These are phyloP conservation scores for Tympanopsis confertula DNA, from an alignment of 2,329 filamentous ascomycete genomes.

Conservation along the genomic window DNA sequence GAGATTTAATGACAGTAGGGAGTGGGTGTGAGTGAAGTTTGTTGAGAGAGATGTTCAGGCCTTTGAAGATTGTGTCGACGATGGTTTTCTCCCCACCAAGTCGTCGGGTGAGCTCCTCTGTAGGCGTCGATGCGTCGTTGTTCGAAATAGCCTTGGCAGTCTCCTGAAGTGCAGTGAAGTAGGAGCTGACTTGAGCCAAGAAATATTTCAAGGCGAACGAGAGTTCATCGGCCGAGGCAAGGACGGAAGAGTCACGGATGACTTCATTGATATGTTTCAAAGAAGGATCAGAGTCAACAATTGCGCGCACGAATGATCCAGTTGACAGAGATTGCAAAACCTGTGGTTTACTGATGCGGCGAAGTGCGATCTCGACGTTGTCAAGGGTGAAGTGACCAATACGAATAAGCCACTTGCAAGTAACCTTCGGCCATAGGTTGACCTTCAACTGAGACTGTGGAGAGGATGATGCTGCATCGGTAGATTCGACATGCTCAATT, in stretches of 20 bases:
- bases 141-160: not conserved
- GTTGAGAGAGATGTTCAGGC: conserved; percentile 21
- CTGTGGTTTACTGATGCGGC: conserved; percentile 16
- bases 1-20: conserved; percentile 14
- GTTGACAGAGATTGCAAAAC: conserved; percentile 21
- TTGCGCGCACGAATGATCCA: conserved; percentile 22
- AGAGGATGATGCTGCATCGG: conserved; percentile 12
- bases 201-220: conserved; percentile 23
- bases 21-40: conserved; percentile 20
- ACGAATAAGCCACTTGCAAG: conserved; percentile 25
- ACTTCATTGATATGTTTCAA: conserved; percentile 7
- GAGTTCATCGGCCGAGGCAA: conserved; percentile 23
- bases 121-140: too few relatives aligned
- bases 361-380: conserved; percentile 24
- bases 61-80: conserved; percentile 17
- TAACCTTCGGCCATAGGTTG: conserved; percentile 20
- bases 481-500: conserved; percentile 8
- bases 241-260: conserved; percentile 18
- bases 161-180: conserved; percentile 10
- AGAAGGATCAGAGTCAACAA: conserved; percentile 23
- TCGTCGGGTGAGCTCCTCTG: too few relatives aligned
- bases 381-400: conserved; percentile 21
- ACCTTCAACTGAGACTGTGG: conserved; percentile 15
- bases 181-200: conserved; percentile 21
- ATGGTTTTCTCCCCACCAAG: too few relatives aligned